Conservation (phyloP, 352 stramenopile species). For the Labyrinthula sp. region DNA sequence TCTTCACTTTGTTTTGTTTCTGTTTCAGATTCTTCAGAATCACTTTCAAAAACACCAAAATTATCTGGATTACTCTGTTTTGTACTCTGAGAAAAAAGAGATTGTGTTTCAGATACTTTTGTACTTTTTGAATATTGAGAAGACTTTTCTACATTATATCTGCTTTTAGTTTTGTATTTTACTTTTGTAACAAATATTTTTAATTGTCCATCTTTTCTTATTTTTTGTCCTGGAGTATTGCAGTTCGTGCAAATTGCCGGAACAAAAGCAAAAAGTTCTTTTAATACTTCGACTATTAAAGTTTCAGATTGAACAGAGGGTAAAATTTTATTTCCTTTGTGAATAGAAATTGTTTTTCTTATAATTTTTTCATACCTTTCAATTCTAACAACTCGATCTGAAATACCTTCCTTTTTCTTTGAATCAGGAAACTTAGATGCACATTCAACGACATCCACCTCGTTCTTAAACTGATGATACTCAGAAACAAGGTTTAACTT, state of each 20-base stretch:
- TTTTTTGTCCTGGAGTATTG: slow-evolving; percentile 64
- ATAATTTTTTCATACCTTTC: not conserved
- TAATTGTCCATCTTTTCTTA: slow-evolving; percentile 85
- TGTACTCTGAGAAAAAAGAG: too few relatives aligned
- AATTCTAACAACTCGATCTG: too few relatives aligned
- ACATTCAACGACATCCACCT: slow-evolving; percentile 24
- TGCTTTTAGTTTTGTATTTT: slow-evolving; percentile 1
- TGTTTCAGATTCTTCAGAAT: slow-evolving; percentile 9
- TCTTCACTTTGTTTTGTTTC: slow-evolving; percentile 9
- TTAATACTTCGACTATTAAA: slow-evolving; percentile 23
- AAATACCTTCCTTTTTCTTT: slow-evolving; percentile 33
- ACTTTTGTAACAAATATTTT: slow-evolving; percentile 85
- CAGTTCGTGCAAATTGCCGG: slow-evolving; percentile 89
- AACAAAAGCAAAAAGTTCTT: slow-evolving; percentile 69
- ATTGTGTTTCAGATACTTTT: too few relatives aligned
- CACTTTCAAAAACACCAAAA: not conserved
- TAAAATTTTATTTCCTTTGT: not conserved
- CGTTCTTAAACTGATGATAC: slow-evolving; percentile 40
- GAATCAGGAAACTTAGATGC: too few relatives aligned
- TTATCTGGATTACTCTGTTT: slow-evolving; percentile 3
- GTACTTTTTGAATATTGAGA: too few relatives aligned
- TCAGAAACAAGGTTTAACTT: slow-evolving; percentile 61
- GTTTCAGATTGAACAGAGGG: not conserved
- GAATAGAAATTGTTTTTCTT: not conserved
- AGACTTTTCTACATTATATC: too few relatives aligned